Base-by-base conservation (phyloP, 306 rosid genomes). In the Ochetophila trinervis region DNA sequence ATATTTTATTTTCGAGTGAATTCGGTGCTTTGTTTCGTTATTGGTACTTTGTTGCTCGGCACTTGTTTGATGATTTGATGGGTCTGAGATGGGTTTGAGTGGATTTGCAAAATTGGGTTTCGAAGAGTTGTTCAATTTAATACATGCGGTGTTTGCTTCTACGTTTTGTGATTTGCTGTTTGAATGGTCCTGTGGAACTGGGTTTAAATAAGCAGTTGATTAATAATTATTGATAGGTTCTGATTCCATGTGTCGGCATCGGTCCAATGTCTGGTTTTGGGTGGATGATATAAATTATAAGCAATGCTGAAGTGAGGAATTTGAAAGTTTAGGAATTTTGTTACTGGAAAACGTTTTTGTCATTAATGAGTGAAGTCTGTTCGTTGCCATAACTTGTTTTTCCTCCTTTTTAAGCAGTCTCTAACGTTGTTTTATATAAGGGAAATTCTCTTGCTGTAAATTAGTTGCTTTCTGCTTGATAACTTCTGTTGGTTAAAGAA, bases 21-120 rank as follows among this genome's bases (percentile, higher is more conserved):
- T 49, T 57, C 35, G 74, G 13, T 34, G 14, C 45, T 53, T 18
- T 37, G 19, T 14, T 57, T 9, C 22, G 15, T 36, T 68, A 9
- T 34, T 44, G 32, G 2, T 11, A 21, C 19, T 24, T 18, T 20
- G 30, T 27, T 27, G 12, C 20, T 60, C 53, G 34, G 34, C 32
- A 30, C 21, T 35, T 64, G 1, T 53, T 68, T 65, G 65, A 21
- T 61, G 19, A 49, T 64, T 69, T 19, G 37, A 24, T 65, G 69
- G 40, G 51, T 30, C 8, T 47, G 51, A 21, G 53, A 47, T 17
- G 69, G 42, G 60, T 53, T 61, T 5, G 24, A 37, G 64, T 59
- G 35, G 73, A 35, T 5, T 60, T 45, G 24, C 12, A n/a, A 32
- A 30, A 13, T 61, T 52, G 59, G 16, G 37, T 60, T 50, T 57